A percentile compares a stretch with the other conserved stretches of the same genome.
Conservation (phyloP, 2,329 filamentous ascomycete species). For the Raffaelea arxii region DNA sequence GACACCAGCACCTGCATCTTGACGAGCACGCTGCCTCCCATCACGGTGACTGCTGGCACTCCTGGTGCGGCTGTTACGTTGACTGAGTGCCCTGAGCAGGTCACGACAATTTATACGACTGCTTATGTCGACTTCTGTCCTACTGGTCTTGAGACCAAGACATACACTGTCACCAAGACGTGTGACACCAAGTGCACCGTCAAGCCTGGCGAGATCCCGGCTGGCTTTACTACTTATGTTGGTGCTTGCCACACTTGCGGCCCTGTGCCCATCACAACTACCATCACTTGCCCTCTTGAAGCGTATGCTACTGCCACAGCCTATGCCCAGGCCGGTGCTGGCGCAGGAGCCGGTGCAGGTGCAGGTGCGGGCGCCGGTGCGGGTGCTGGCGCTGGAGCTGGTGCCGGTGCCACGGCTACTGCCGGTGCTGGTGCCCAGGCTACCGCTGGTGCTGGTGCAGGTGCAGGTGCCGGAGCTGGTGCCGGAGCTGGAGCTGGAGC, state of each 20-base stretch:
- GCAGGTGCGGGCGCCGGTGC: neutral
- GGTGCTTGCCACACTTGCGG: constrained; percentile 11
- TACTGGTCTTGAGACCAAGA: constrained; percentile 7
- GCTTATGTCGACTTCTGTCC: constrained; percentile 9
- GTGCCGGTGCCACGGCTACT: neutral
- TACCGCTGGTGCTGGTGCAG: neutral
- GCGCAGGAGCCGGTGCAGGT: neutral
- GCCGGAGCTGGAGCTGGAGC: neutral
- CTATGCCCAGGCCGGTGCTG: neutral
- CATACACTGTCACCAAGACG: constrained; percentile 15
- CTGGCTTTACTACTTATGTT: constrained; percentile 12
- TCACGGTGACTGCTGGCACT: constrained; percentile 7
- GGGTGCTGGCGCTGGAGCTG: neutral
- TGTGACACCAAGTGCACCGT: constrained; percentile 9
- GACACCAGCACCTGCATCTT: constrained; percentile 1
- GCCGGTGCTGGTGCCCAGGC: neutral
- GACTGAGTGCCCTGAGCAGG: constrained; percentile 5
- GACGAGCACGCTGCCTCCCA: constrained; percentile 8
- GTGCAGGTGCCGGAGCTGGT: neutral
- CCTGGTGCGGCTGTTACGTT: neutral
- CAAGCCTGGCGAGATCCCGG: constrained; percentile 4
- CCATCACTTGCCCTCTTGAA: constrained; percentile 6
- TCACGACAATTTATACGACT: constrained; percentile 9
- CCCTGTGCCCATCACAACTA: constrained; percentile 6
- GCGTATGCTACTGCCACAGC: neutral